Base-by-base conservation (phyloP, 192 early-diverging fungal genomes). In the Coemansia sp. region DNA sequence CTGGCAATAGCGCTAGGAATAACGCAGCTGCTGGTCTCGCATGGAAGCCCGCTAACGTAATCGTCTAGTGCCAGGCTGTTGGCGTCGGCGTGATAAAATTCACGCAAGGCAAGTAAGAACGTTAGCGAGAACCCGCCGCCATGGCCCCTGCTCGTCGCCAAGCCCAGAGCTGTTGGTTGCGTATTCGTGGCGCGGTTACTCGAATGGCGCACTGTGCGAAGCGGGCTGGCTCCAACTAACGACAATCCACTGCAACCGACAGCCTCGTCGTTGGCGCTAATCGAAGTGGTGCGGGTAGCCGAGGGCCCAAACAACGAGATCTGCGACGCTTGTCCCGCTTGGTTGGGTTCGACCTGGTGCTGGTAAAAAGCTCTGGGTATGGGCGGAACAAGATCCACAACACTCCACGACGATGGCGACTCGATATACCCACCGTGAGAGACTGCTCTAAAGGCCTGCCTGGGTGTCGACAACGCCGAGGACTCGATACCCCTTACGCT, bases 1-100 rank as follows among this genome's bases (percentile, higher is more conserved):
- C n/a, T 23, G 12, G 53, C 10, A 10, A 82, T 68, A 4, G 68
- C 75, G 46, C 66, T 74, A 5, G 80, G 80, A 45, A 82, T 77
- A 12, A 74, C 36, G 39, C 66, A 63, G 21, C 46, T 62, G 61
- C 19, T 46, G 55, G 55, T 17, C 12, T 63, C 66, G 10, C n/a
- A 5, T 1, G 44, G 55, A 5, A 50, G 41, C 3, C 64, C 74
- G 10, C 37, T 42, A 4, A 76, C n/a, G 15, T 77, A 29, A 14
- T 39, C 29, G 27, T 36, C 19, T 5, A 82, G 53, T 0, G 74
- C 80, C 2, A 15, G 5, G 2, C 42, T 34, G 31, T 70, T 65
- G 34, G 75, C 71, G 0, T 82, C 75, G 14, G 59, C 62, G 44
- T 82, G 62, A 55, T 74, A 77, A 38, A 77, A 58, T 3, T 74